A percentile compares a stretch with the other conserved stretches of the same genome.
These are phyloP conservation scores for Kickxella alabastrina DNA, from an alignment of 192 early-diverging fungal species.

Conservation along the genomic window DNA sequence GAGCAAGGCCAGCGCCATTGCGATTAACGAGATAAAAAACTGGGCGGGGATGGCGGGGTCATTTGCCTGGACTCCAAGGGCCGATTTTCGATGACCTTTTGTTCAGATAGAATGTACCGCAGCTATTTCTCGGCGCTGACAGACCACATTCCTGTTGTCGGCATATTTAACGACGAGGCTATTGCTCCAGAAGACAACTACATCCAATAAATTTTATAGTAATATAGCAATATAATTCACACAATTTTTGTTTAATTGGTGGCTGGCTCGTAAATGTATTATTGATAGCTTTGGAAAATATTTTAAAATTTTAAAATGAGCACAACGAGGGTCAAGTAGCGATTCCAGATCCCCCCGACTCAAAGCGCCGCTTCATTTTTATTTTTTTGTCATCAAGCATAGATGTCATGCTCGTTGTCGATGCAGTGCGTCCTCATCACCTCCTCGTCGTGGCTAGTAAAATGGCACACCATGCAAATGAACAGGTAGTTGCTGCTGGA, in stretches of 20 bases:
- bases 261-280: no score
- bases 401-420: slow-evolving; percentile 5
- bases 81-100: slow-evolving; percentile 18
- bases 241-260: no score
- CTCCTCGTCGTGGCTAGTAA: not conserved
- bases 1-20: slow-evolving; percentile 6
- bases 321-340: no score
- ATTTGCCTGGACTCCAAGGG: slow-evolving; percentile 21
- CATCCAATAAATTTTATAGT: not conserved
- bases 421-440: slow-evolving; percentile 21
- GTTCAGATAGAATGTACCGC: slow-evolving; percentile 37
- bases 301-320: no score
- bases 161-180: slow-evolving; percentile 19
- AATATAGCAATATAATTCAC: slow-evolving; percentile 1
- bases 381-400: slow-evolving; percentile 7
- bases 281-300: no score
- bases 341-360: no score
- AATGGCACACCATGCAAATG: slow-evolving; percentile 12
- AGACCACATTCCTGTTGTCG: slow-evolving; percentile 16
- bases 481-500: slow-evolving; percentile 1
- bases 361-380: no score
- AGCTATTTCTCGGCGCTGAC: slow-evolving; percentile 19
- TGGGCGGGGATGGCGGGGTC: slow-evolving; percentile 35
- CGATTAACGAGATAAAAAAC: slow-evolving; percentile 24
- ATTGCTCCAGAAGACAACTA: slow-evolving; percentile 19